Evolutionary conservation across 805 yeast species (phyloP).

Genomic region (Suhomyces prunicola): DNA sequence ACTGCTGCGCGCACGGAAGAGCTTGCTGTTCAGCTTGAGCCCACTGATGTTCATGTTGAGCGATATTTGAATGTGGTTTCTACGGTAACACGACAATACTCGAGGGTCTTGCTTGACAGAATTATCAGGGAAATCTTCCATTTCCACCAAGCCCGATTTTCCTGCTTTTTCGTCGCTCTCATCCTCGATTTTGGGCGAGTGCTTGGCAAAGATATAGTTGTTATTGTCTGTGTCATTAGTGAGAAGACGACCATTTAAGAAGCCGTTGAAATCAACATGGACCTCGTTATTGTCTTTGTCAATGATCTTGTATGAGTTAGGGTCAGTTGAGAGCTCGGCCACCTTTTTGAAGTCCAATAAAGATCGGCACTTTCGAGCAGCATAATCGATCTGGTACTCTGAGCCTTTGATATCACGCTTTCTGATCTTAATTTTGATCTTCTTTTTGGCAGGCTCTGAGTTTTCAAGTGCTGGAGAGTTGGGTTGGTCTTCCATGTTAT

Average conservation of each 20-base stretch:
- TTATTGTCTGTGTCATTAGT: conserved; percentile 40
- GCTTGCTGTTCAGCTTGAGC: conserved; percentile 20
- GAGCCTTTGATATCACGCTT: conserved; percentile 10
- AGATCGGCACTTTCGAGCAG: conserved; percentile 21
- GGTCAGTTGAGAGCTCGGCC: conserved; percentile 11
- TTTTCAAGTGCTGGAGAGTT: background rate
- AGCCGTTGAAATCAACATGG: conserved; percentile 28
- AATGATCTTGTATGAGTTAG: conserved; percentile 18
- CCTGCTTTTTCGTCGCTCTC: background rate
- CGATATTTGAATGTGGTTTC: conserved; percentile 40
- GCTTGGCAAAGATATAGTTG: conserved; percentile 21
- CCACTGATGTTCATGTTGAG: conserved; percentile 29
- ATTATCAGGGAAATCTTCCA: conserved; percentile 5
- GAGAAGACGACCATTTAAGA: conserved; percentile 41
- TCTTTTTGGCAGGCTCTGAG: conserved; percentile 2
- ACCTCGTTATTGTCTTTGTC: conserved; percentile 30
- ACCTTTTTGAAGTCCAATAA: conserved; percentile 27
- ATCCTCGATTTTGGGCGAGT: background rate
- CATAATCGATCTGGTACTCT: conserved; percentile 25
- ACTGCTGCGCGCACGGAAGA: conserved; percentile 30
- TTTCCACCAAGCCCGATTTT: background rate
- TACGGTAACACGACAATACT: conserved; percentile 44
- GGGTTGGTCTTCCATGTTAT: background rate
- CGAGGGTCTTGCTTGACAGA: conserved; percentile 22
- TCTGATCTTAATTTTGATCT: conserved; percentile 5